Base-by-base conservation (phyloP, 1,284 basidiomycete genomes). In the Coniophora puteana region DNA sequence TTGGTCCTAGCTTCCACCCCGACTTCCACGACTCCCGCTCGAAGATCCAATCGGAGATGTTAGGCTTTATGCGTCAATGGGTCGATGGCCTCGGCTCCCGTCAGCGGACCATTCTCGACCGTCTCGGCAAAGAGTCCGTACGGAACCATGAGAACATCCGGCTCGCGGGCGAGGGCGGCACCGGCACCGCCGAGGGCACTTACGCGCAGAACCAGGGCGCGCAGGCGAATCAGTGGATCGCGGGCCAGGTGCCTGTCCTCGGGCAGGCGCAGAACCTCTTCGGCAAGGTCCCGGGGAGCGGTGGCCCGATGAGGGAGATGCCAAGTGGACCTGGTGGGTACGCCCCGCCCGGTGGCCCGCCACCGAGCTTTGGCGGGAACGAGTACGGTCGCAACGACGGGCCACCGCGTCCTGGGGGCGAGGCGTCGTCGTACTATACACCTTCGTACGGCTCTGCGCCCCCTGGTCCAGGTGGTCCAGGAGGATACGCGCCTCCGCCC, bases 31-130 rank as follows among this genome's bases (percentile, higher is more conserved):
- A 84, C 57, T 62, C 65, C 11, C 65, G 71, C 51, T 86, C 86
- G 1, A 71, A 76, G 47, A 74, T 94, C 22, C 92, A 94, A 61
- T 69, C 74, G 27, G 78, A 88, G 54, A 93, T 95, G 90, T 55
- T 86, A 47, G 69, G 76, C 43, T 74, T 69, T 49, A 74, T 85
- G 74, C 62, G 59, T 18, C 62, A 61, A 33, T 87, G 85, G 89
- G 68, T 83, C 34, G 61, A 78, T 33, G 63, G 65, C 11, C 72
- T 81, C 7, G 78, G 80, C 4, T 37, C 61, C 8, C 67, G 73
- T 41, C 72, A 80, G 51, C 58, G 69, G 21, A 72, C 77, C 24
- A 63, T 80, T 14, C 47, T 92, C 30, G 64, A 68, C 17, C 79
- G 88, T 8, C 72, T 92, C 18, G 68, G 68, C 20, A 82, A 83